A percentile compares a stretch with the other conserved stretches of the same genome.
phyloP scores from a whole-genome alignment of 805 yeast species.

The Ogataea ganodermae region DNA sequence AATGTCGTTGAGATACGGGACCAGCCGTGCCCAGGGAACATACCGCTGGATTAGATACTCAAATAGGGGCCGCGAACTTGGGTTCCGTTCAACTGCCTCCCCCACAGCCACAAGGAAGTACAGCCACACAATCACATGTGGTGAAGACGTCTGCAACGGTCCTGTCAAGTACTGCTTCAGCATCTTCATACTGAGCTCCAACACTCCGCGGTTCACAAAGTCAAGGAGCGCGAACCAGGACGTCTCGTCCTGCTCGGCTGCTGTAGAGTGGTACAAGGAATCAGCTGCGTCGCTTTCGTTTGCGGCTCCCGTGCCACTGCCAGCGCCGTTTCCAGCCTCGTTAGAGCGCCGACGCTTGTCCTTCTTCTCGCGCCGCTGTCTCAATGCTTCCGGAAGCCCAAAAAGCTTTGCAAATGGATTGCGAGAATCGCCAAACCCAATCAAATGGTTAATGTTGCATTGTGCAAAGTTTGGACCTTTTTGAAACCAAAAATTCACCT shows the following conservation, averaged over 20 bases:
- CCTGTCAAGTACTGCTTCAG: slow-evolving; percentile 66
- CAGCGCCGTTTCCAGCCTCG: background rate
- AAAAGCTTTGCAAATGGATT: slow-evolving; percentile 79
- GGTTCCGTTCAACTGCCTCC: slow-evolving; percentile 48
- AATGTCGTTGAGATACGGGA: slow-evolving; percentile 63
- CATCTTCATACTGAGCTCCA: slow-evolving; percentile 70
- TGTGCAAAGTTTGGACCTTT: slow-evolving; percentile 76
- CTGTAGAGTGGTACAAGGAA: slow-evolving; percentile 28
- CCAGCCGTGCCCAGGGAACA: slow-evolving; percentile 69
- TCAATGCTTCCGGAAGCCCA: slow-evolving; percentile 68
- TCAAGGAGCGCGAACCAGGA: slow-evolving; percentile 63
- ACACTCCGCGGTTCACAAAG: slow-evolving; percentile 59
- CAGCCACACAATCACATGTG: slow-evolving; percentile 77
- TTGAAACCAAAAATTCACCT: slow-evolving; percentile 71
- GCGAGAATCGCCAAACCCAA: slow-evolving; percentile 74
- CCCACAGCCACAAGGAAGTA: slow-evolving; percentile 70
- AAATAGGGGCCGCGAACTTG: slow-evolving; percentile 49
- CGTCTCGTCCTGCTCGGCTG: slow-evolving; percentile 31
- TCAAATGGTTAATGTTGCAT: slow-evolving; percentile 70
- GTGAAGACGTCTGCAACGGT: slow-evolving; percentile 67
- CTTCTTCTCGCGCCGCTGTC: slow-evolving; percentile 70
- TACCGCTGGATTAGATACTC: slow-evolving; percentile 53
- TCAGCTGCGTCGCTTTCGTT: slow-evolving; percentile 22
- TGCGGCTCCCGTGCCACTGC: slow-evolving; percentile 1
- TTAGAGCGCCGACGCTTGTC: slow-evolving; percentile 56